Evolutionary conservation across 2,329 filamentous ascomycete genomes (phyloP), one percentile per base, ranked within the genome.

Genomic region (Beauveria sp.): DNA sequence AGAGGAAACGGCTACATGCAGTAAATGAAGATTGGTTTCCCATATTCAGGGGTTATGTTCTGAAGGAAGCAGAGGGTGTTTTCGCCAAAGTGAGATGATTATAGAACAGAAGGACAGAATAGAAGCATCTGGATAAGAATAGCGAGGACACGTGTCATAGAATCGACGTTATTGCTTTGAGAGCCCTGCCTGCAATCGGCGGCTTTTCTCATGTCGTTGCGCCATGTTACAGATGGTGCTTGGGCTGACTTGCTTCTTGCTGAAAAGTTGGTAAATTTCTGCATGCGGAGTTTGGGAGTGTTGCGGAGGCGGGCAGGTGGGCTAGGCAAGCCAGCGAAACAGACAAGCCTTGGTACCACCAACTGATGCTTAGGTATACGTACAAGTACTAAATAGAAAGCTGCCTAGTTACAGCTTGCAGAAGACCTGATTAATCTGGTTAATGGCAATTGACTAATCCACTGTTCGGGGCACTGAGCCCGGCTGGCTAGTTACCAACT

Each of bases 1-100:
- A 47, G 38, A 18, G 47, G 66, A 34, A 70, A 71, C 60, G 69
- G 70, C 10, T 70, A 71, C 24, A 53, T 70, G 52, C 26, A 53
- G 24, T 71, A 65, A 52, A 58, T 45, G 8, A 8, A 26, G n/a
- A 3, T 10, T 24, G 22, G 22, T 24, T 24, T 24, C 22, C 22
- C 22, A 53, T 14, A 53, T 18, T 18, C 10, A 24, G 20, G 5
- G 49, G 5, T 16, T 16, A 16, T 16, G 2, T 14, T 38, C 12
- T 38, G 12, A 16, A 38, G 34, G 12, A 14, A 16, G 34, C 34
- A 16, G 12, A 38, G 34, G 45, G 8, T 47, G 12, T 9, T 14
- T 16, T 26, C 8, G 3, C 12, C 14, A 26, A 52, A 10, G 5
- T n/a, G 49, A n/a, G 26, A 49, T 20, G n/a, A 49, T 9, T 16